A percentile compares a stretch with the other conserved stretches of the same genome.
Evolutionary conservation across 345 rosid genomes (phyloP).

Genomic region (Hibiscus trionum): DNA sequence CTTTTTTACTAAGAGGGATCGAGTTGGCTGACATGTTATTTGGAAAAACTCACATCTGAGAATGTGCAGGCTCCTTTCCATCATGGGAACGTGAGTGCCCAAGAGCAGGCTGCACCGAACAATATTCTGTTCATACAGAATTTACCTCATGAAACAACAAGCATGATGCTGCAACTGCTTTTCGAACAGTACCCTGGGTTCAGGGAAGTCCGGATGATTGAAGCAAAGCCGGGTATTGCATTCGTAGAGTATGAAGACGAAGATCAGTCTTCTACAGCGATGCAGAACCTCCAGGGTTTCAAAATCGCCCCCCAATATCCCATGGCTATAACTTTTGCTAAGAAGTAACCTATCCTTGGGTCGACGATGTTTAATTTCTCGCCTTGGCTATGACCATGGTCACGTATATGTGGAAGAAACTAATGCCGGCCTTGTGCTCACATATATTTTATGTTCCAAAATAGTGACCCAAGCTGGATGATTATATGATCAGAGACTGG

Average conservation of each 20-base stretch:
- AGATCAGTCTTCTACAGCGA: slow-evolving; percentile 69
- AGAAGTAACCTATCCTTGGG: slow-evolving; percentile 39
- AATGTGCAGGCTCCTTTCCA: slow-evolving; percentile 47
- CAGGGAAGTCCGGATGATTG: slow-evolving; percentile 86
- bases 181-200: slow-evolving; percentile 83
- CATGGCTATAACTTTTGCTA: slow-evolving; percentile 81
- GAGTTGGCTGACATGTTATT: background rate
- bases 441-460: background rate
- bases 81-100: slow-evolving; percentile 33
- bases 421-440: background rate
- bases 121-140: slow-evolving; percentile 85
- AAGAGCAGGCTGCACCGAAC: slow-evolving; percentile 67
- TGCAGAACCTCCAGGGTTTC: slow-evolving; percentile 90
- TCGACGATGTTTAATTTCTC: background rate
- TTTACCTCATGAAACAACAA: slow-evolving; percentile 78
- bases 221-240: slow-evolving; percentile 92
- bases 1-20: background rate
- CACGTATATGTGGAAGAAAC: background rate
- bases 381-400: background rate
- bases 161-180: slow-evolving; percentile 72
- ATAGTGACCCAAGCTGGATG: background rate
- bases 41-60: background rate
- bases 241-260: slow-evolving; percentile 90
- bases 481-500: background rate
- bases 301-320: slow-evolving; percentile 79